Evolutionary conservation across 2,329 filamentous ascomycete genomes (phyloP).

Genomic region (Arthroderma sp.): DNA sequence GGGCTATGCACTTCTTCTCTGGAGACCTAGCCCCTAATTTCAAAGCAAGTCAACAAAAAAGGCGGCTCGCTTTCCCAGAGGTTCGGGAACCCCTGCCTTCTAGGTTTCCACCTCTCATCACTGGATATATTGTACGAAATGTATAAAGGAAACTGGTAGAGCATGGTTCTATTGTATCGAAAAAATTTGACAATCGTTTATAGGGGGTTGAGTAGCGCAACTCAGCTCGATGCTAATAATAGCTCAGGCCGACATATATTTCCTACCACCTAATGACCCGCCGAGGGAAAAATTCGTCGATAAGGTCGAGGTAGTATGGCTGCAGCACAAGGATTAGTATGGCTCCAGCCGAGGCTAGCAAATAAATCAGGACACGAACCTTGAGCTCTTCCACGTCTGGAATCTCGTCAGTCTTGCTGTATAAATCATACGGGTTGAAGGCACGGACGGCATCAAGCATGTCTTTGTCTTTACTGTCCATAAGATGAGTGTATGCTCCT

Average conservation of each 20-base stretch:
- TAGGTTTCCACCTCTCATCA: no score
- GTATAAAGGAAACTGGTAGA: no score
- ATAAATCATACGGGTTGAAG: conserved; percentile 85
- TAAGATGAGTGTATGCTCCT: conserved; percentile 67
- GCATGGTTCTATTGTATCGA: no score
- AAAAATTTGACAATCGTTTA: not conserved
- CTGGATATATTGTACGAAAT: no score
- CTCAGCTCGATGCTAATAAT: not conserved
- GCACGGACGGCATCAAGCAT: conserved; percentile 72
- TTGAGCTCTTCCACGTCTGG: conserved; percentile 67
- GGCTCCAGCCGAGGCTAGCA: not conserved
- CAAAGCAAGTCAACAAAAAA: not conserved
- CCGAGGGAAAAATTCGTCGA: conserved; percentile 28
- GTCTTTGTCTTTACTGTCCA: conserved; percentile 66
- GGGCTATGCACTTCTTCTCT: not conserved
- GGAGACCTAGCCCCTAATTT: not conserved
- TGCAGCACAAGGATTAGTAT: conserved; percentile 19
- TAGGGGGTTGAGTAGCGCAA: not conserved
- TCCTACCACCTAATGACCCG: conserved; percentile 13
- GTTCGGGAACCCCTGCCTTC: not conserved
- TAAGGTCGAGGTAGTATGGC: conserved; percentile 62
- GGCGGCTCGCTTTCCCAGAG: not conserved
- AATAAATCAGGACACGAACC: conserved; percentile 29
- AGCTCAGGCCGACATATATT: not conserved
- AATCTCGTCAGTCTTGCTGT: conserved; percentile 78